A percentile compares a stretch with the other conserved stretches of the same genome.
phyloP scores from a whole-genome alignment of 495 filamentous ascomycete species.

The Hyaloscypha variabilis region DNA sequence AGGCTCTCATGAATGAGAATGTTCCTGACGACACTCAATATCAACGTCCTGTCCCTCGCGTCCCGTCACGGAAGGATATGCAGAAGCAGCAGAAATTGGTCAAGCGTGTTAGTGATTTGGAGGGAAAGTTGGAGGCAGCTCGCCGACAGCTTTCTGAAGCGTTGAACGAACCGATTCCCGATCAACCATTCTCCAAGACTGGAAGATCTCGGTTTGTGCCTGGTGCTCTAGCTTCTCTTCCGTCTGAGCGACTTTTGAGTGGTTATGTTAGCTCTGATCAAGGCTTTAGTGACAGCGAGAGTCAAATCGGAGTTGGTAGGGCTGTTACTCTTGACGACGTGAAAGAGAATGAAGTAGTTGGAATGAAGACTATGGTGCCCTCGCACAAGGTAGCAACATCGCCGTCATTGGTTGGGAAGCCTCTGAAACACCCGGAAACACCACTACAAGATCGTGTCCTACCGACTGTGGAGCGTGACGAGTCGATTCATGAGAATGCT shows the following conservation, averaged over 20 bases:
- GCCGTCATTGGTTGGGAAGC: not conserved
- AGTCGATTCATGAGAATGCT: not conserved
- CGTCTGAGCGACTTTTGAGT: constrained; percentile 59
- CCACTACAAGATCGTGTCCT: not conserved
- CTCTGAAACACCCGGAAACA: not conserved
- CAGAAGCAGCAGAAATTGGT: constrained; percentile 62
- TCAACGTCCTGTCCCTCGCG: constrained; percentile 41
- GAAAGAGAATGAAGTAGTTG: not conserved
- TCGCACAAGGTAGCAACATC: not conserved
- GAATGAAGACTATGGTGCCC: not conserved
- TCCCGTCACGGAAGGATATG: constrained; percentile 62
- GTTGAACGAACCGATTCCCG: constrained; percentile 42
- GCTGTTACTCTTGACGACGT: constrained; percentile 14
- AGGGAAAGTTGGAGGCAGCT: constrained; percentile 60
- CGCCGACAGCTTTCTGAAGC: constrained; percentile 59
- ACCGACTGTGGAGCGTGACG: constrained; percentile 7
- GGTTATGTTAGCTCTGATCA: constrained; percentile 30
- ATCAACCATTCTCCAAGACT: constrained; percentile 34
- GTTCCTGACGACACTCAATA: constrained; percentile 2
- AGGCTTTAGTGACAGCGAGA: constrained; percentile 8
- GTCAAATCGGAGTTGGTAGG: constrained; percentile 8
- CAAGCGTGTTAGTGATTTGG: constrained; percentile 68
- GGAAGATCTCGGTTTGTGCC: constrained; percentile 55
- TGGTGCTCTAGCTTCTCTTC: constrained; percentile 58
- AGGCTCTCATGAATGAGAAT: constrained; percentile 18